A percentile compares a stretch with the other conserved stretches of the same genome.
Evolutionary conservation across 371 early-diverging fungal species (phyloP).

Genomic region (Thermomucor indicae-seudaticae): DNA sequence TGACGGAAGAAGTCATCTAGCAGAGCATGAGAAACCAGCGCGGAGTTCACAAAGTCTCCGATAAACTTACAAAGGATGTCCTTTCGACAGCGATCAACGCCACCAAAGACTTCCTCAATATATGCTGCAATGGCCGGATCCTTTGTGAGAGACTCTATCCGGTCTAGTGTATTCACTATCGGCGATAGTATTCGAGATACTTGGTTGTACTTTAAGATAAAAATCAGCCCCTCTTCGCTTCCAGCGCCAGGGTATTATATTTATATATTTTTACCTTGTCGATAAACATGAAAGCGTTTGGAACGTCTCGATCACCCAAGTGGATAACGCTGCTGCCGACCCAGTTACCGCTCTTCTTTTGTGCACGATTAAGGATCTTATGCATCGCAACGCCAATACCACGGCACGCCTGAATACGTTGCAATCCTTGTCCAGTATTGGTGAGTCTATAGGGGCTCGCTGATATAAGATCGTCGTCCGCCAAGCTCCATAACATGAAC

Average conservation of each 20-base stretch:
- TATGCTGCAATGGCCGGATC: constrained; percentile 59
- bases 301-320: constrained; percentile 91
- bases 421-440: constrained; percentile 96
- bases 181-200: constrained; percentile 91
- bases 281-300: constrained; percentile 93
- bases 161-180: constrained; percentile 71
- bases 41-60: neutral
- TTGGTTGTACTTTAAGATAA: constrained; percentile 80
- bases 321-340: constrained; percentile 95
- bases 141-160: constrained; percentile 58
- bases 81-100: constrained; percentile 59
- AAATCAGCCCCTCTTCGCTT: neutral
- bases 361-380: constrained; percentile 82
- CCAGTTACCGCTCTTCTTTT: constrained; percentile 86
- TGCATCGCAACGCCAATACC: constrained; percentile 84
- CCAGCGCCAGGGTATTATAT: neutral
- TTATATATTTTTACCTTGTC: constrained; percentile 60
- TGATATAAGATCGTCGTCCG: constrained; percentile 84
- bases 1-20: constrained; percentile 88
- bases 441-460: constrained; percentile 72
- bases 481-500: constrained; percentile 92
- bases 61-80: constrained; percentile 53
- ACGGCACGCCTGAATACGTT: constrained; percentile 84
- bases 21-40: neutral
- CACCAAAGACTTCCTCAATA: constrained; percentile 67